Evolutionary conservation across 2,329 filamentous ascomycete species (phyloP).

Genomic region (Mycosphaerella arachidis): DNA sequence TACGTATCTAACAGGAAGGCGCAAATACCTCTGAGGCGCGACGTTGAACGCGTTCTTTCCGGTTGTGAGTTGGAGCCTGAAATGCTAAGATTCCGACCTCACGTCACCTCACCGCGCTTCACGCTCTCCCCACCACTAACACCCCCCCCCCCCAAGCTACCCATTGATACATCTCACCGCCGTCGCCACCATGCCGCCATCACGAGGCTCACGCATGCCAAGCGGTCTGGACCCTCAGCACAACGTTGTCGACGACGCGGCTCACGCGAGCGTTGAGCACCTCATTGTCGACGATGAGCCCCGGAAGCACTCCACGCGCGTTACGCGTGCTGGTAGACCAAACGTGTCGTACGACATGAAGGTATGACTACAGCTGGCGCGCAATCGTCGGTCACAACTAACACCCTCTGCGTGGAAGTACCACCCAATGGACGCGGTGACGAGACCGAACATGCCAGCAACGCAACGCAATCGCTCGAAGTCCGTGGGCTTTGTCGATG

Average conservation of each 20-base stretch:
- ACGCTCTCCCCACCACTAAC: neutral
- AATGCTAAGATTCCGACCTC: neutral
- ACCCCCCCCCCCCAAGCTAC: neutral
- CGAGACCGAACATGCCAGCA: slow-evolving; percentile 14
- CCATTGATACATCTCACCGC: neutral
- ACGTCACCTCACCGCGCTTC: neutral
- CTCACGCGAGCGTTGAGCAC: slow-evolving; percentile 5
- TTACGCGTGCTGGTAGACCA: slow-evolving; percentile 12
- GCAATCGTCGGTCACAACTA: neutral
- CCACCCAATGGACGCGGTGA: slow-evolving; percentile 28
- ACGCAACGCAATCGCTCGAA: slow-evolving; percentile 12
- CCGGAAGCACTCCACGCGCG: slow-evolving; percentile 15
- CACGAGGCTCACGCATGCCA: neutral
- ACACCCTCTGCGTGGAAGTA: neutral
- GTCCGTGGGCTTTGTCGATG: slow-evolving; percentile 4
- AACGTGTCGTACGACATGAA: slow-evolving; percentile 19
- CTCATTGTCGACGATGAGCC: slow-evolving; percentile 1
- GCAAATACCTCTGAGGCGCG: neutral
- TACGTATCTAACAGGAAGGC: neutral
- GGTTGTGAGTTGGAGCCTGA: neutral
- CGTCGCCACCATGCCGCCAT: neutral
- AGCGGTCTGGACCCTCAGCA: slow-evolving; percentile 12
- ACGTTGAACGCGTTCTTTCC: neutral
- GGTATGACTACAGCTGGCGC: neutral
- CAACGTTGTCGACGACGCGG: slow-evolving; percentile 7